These are phyloP conservation scores for Marchantia polymorpha DNA, from an alignment of 225 moss, liverwort and hornwort genomes.

Conservation along the genomic window DNA sequence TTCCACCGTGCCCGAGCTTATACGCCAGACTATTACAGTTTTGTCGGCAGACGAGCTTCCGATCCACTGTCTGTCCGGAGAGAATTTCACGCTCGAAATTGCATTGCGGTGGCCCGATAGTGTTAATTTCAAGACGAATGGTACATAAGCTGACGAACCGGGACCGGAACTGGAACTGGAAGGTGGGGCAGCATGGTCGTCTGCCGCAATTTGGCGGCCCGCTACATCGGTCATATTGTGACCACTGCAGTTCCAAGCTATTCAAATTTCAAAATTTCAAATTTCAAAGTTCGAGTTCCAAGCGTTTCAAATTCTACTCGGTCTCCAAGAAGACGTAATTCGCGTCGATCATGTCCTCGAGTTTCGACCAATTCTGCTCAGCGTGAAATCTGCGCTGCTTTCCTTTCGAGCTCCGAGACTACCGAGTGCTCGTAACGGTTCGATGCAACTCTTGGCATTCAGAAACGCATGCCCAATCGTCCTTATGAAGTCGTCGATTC, in stretches of 20 bases:
- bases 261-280: no score
- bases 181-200: neutral
- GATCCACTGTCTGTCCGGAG: neutral
- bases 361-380: no score
- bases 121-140: neutral
- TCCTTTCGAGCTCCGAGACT: no score
- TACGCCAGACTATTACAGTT: slow-evolving; percentile 4
- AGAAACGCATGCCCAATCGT: no score
- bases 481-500: no score
- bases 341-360: no score
- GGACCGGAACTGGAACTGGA: no score
- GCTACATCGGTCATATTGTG: neutral
- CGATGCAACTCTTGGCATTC: no score
- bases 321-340: no score
- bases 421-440: no score
- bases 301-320: neutral
- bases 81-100: slow-evolving; percentile 8
- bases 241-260: neutral
- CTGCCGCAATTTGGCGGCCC: neutral
- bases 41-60: slow-evolving; percentile 8
- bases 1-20: neutral
- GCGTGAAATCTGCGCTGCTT: no score
- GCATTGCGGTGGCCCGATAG: slow-evolving; percentile 5
- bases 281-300: no score
- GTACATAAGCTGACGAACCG: neutral